These are phyloP conservation scores for Saxophila tyrrhenica DNA, from an alignment of 495 filamentous ascomycete genomes.

Conservation along the genomic window DNA sequence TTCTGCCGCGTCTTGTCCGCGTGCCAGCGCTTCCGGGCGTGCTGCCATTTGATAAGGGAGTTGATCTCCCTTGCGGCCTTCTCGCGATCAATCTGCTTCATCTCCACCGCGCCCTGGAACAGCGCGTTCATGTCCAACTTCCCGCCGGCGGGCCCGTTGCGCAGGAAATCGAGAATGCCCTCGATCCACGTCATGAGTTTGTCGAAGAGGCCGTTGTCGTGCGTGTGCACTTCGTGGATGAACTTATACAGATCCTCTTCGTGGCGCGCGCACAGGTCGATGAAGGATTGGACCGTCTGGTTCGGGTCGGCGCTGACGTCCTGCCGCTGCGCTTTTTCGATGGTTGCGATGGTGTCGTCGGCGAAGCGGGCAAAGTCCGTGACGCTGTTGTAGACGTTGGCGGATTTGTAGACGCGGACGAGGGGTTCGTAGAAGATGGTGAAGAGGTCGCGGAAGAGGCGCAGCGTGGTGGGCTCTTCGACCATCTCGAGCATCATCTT, in stretches of 20 bases:
- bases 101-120: constrained; percentile 63
- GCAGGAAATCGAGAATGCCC: constrained; percentile 86
- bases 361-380: constrained; percentile 91
- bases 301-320: constrained; percentile 92
- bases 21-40: constrained; percentile 91
- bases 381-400: constrained; percentile 92
- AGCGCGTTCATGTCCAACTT: constrained; percentile 90
- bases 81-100: constrained; percentile 52
- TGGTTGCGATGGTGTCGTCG: constrained; percentile 80
- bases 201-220: constrained; percentile 93
- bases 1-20: constrained; percentile 95
- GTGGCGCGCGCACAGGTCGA: constrained; percentile 90
- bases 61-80: constrained; percentile 74
- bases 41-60: constrained; percentile 80
- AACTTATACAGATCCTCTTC: constrained; percentile 98
- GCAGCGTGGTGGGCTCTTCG: constrained; percentile 85
- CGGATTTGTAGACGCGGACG: constrained; percentile 93
- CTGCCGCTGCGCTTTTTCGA: constrained; percentile 81
- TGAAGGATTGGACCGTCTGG: constrained; percentile 97
- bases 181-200: constrained; percentile 96
- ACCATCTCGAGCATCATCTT: constrained; percentile 92
- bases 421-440: constrained; percentile 98
- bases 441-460: constrained; percentile 90
- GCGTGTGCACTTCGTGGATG: constrained; percentile 93
- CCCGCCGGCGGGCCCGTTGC: constrained; percentile 68